phyloP scores from a whole-genome alignment of 139 green algal genomes.

The Edaphochlamys debaryana region DNA sequence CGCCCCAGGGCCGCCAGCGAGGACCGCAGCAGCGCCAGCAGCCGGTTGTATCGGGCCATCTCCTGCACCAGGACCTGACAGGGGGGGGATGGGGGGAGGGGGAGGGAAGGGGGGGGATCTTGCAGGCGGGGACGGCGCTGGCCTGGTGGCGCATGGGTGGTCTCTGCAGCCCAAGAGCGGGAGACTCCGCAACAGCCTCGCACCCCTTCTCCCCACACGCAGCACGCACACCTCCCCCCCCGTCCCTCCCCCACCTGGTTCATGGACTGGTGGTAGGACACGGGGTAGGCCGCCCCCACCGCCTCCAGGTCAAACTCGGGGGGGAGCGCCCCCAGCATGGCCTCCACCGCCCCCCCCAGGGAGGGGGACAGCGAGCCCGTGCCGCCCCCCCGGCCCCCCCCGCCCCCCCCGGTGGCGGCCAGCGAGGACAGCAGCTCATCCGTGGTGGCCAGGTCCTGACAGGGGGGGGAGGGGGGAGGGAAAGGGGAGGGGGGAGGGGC shows the following conservation, averaged over 20 bases:
- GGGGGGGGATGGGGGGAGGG: background rate
- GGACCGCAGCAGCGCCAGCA: conserved; percentile 64
- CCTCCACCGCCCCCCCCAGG: conserved; percentile 47
- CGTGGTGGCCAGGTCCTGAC: conserved; percentile 31
- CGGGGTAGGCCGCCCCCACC: conserved; percentile 54
- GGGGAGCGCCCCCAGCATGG: conserved; percentile 64
- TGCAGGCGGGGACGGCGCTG: too few relatives aligned
- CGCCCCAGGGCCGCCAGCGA: conserved; percentile 66
- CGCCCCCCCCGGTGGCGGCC: conserved; percentile 13
- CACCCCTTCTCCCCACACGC: too few relatives aligned
- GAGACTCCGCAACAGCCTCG: too few relatives aligned
- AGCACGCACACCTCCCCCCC: background rate
- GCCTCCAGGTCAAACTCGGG: conserved; percentile 69
- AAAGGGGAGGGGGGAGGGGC: conserved; percentile 9
- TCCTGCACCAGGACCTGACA: conserved; percentile 67
- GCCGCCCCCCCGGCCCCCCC: conserved; percentile 46
- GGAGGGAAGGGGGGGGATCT: background rate
- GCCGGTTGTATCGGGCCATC: conserved; percentile 72
- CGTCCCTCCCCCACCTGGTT: conserved; percentile 61
- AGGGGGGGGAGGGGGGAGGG: background rate
- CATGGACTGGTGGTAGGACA: conserved; percentile 73
- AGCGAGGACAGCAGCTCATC: conserved; percentile 17
- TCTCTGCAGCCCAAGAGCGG: too few relatives aligned
- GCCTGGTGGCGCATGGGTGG: too few relatives aligned
- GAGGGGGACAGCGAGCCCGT: conserved; percentile 18